A percentile compares a stretch with the other conserved stretches of the same genome.
phyloP scores from a whole-genome alignment of 345 rosid genomes.

The Nasturtium officinale region DNA sequence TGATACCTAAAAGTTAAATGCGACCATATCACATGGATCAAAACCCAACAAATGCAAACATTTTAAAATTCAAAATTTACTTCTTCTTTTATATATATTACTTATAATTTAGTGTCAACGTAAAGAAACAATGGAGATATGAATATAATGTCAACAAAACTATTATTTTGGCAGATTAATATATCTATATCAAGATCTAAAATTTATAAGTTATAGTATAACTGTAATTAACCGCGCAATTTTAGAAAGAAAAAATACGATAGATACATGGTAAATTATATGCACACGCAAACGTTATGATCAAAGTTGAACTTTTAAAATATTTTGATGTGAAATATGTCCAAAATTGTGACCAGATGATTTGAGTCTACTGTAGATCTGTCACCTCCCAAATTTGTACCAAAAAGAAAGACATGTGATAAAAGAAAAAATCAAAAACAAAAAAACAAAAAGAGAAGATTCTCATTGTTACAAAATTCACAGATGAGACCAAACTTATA shows the following conservation, averaged over 20 bases:
- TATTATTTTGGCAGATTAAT: neutral
- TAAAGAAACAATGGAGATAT: neutral
- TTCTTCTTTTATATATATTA: too few relatives aligned
- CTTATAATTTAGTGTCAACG: neutral
- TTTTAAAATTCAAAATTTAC: neutral
- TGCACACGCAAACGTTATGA: constrained; percentile 39
- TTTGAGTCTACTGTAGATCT: constrained; percentile 38
- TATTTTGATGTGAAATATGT: constrained; percentile 44
- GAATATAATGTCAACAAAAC: constrained; percentile 1
- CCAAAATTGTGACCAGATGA: constrained; percentile 42
- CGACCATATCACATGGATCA: neutral
- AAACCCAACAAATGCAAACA: neutral
- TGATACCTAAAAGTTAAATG: neutral
- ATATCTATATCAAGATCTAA: neutral
- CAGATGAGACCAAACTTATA: constrained; percentile 37
- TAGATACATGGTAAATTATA: neutral
- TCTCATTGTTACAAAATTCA: constrained; percentile 27
- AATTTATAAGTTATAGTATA: neutral
- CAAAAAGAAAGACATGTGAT: constrained; percentile 26
- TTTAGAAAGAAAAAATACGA: neutral
- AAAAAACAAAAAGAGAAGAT: constrained; percentile 21
- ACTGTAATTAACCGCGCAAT: neutral
- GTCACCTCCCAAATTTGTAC: constrained; percentile 31
- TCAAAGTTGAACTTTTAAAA: constrained; percentile 22
- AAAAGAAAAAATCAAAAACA: neutral